Percentiles rank a stretch among this genome's conserved stretches.
phyloP scores from a whole-genome alignment of 345 rosid species.

The Aegle marmelos region DNA sequence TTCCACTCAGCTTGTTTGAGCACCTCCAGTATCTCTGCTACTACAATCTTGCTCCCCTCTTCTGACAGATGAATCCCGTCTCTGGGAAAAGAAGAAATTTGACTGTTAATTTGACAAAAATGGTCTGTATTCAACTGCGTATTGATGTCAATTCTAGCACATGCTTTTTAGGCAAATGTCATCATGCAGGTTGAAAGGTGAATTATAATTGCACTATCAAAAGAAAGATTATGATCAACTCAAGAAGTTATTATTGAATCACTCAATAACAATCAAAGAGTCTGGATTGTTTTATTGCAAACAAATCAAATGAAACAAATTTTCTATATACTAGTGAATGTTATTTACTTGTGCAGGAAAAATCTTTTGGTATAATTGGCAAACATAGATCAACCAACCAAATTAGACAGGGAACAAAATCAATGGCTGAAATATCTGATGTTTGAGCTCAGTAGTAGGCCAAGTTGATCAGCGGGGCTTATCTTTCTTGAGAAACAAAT shows the following conservation, averaged over 20 bases:
- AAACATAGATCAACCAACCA: not conserved
- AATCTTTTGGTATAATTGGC: not conserved
- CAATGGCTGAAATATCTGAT: not conserved
- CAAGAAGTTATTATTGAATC: not conserved
- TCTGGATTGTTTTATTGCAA: not conserved
- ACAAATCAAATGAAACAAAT: not conserved
- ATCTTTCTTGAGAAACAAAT: not conserved
- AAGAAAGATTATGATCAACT: not conserved
- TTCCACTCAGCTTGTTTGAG: conserved; percentile 79
- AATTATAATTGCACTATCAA: not conserved
- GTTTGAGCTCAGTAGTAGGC: not conserved
- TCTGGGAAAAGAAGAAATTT: conserved; percentile 28
- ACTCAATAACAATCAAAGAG: too few species aligned
- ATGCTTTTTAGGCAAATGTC: not conserved
- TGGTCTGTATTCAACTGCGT: not conserved
- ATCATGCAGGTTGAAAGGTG: not conserved
- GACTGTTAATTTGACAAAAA: not conserved
- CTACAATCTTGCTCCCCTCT: conserved; percentile 88
- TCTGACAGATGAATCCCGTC: conserved; percentile 89
- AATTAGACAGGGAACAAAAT: not conserved
- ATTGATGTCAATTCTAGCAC: not conserved
- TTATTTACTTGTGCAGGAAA: not conserved
- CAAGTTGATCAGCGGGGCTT: not conserved
- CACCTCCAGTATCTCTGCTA: conserved; percentile 72
- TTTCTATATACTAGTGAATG: not conserved